A percentile compares a stretch with the other conserved stretches of the same genome.
phyloP scores from a whole-genome alignment of 371 early-diverging fungal species.

The Actinomucor elegans region DNA sequence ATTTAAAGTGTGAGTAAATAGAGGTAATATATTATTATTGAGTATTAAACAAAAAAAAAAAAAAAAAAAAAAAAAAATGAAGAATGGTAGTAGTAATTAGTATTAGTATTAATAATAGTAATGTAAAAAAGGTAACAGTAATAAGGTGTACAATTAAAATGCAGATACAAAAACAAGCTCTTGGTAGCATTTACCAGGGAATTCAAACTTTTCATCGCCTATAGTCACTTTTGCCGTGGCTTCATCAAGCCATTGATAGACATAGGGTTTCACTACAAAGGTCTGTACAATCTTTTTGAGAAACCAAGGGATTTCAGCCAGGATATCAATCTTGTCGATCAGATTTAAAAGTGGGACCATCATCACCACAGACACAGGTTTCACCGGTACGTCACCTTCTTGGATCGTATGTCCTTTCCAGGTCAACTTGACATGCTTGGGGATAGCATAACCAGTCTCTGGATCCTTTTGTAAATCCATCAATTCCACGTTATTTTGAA shows the following conservation, averaged over 20 bases:
- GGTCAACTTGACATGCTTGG: slow-evolving; percentile 65
- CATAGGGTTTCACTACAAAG: slow-evolving; percentile 90
- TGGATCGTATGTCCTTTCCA: slow-evolving; percentile 76
- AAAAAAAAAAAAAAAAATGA: too few relatives aligned
- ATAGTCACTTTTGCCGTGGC: slow-evolving; percentile 63
- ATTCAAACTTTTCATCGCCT: slow-evolving; percentile 61
- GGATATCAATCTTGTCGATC: slow-evolving; percentile 80
- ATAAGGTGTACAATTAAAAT: slow-evolving; percentile 33
- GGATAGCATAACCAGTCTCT: slow-evolving; percentile 82
- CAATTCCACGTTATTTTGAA: slow-evolving; percentile 68
- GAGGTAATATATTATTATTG: too few relatives aligned
- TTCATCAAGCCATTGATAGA: slow-evolving; percentile 86
- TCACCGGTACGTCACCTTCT: slow-evolving; percentile 39
- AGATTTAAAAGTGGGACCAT: slow-evolving; percentile 60
- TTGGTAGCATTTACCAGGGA: slow-evolving; percentile 67
- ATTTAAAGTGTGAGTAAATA: too few relatives aligned
- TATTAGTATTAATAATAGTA: background rate
- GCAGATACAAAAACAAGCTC: slow-evolving; percentile 63
- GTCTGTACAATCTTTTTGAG: slow-evolving; percentile 87
- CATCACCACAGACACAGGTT: slow-evolving; percentile 65
- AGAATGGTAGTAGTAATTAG: background rate
- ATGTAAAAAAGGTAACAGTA: too few relatives aligned
- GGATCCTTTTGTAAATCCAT: slow-evolving; percentile 52
- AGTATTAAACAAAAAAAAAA: too few relatives aligned
- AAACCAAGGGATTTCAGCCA: slow-evolving; percentile 87